Percentiles rank a stretch among this genome's conserved stretches.
Conservation (phyloP, 345 rosid species). For the Microcos paniculata region DNA sequence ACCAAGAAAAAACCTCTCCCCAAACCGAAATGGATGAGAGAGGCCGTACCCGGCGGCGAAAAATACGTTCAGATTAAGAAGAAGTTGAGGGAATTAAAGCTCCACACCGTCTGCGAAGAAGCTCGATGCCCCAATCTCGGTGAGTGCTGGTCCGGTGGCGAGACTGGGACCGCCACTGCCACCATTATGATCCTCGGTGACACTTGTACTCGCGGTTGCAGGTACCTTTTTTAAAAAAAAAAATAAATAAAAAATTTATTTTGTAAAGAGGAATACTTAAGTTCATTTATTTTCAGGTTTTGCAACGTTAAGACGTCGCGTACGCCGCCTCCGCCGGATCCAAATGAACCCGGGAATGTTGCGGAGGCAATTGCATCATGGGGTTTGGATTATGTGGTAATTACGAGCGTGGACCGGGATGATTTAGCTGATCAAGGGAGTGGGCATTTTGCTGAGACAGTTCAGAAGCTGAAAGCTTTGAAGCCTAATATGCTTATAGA, state of each 20-base stretch:
- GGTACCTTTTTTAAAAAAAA: slow-evolving; percentile 34
- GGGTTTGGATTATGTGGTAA: slow-evolving; percentile 93
- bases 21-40: slow-evolving; percentile 98
- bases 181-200: slow-evolving; percentile 97
- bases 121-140: slow-evolving; percentile 94
- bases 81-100: slow-evolving; percentile 85
- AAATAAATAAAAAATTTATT: no score
- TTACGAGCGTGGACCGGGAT: slow-evolving; percentile 91
- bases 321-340: slow-evolving; percentile 92
- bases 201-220: slow-evolving; percentile 96
- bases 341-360: slow-evolving; percentile 83
- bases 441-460: slow-evolving; percentile 76
- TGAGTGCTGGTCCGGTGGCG: slow-evolving; percentile 99
- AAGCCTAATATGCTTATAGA: slow-evolving; percentile 91
- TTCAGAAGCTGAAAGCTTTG: slow-evolving; percentile 70
- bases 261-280: not conserved
- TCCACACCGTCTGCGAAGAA: slow-evolving; percentile 98
- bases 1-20: slow-evolving; percentile 94
- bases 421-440: slow-evolving; percentile 90
- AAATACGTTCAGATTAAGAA: slow-evolving; percentile 96
- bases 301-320: slow-evolving; percentile 97
- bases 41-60: slow-evolving; percentile 88
- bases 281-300: slow-evolving; percentile 40
- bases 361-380: slow-evolving; percentile 96
- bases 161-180: slow-evolving; percentile 96